phyloP scores from a whole-genome alignment of 768 basidiomycete genomes.

The Trametes gibbosa region DNA sequence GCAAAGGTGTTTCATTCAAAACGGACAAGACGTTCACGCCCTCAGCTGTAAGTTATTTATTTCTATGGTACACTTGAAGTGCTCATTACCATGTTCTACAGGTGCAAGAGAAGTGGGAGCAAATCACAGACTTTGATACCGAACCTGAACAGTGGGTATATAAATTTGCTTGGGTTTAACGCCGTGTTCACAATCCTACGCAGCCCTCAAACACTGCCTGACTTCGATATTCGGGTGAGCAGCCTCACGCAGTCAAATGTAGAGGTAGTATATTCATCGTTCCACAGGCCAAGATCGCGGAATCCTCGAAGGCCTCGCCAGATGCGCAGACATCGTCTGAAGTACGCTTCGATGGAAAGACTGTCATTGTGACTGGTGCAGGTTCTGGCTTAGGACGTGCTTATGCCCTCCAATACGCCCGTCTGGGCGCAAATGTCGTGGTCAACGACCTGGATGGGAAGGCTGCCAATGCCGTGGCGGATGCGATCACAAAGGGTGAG shows the following conservation, averaged over 20 bases:
- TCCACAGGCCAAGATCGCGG: constrained; percentile 27
- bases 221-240: constrained; percentile 57
- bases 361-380: constrained; percentile 91
- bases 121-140: constrained; percentile 72
- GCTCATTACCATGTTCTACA: constrained; percentile 26
- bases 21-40: constrained; percentile 91
- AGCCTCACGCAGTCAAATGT: neutral
- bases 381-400: constrained; percentile 92
- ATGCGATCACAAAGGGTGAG: constrained; percentile 80
- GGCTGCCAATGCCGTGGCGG: constrained; percentile 77
- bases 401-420: constrained; percentile 89
- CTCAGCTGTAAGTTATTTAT: constrained; percentile 65
- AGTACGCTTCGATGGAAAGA: constrained; percentile 85
- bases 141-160: constrained; percentile 60
- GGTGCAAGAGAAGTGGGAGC: constrained; percentile 82
- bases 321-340: constrained; percentile 69
- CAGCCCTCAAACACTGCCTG: constrained; percentile 65
- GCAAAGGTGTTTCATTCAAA: constrained; percentile 84
- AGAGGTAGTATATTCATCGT: neutral
- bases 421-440: constrained; percentile 93
- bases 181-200: constrained; percentile 2
- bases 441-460: constrained; percentile 93
- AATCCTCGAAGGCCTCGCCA: constrained; percentile 59
- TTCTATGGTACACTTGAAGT: too few species aligned
- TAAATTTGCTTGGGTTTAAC: neutral